A percentile compares a stretch with the other conserved stretches of the same genome.
Evolutionary conservation across 129 eudicot genomes (phyloP).

Genomic region (Sambucus nigra): DNA sequence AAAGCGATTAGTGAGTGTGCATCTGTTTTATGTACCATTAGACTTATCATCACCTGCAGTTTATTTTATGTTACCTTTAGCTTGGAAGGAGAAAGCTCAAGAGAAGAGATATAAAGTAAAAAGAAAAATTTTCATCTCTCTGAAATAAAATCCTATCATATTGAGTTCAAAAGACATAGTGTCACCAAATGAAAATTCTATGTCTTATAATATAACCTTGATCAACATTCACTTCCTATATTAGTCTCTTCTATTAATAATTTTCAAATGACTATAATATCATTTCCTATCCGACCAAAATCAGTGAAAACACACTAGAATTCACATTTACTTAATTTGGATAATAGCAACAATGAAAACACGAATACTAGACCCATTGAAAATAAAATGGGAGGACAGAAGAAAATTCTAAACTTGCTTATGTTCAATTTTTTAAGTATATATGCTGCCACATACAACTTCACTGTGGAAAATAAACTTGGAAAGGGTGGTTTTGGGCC

Average conservation of each 20-base stretch:
- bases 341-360: background rate
- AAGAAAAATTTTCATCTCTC: background rate
- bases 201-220: background rate
- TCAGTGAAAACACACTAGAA: background rate
- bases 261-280: background rate
- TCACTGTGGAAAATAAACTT: background rate
- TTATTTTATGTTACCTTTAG: background rate
- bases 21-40: background rate
- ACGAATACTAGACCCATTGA: background rate
- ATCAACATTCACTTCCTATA: background rate
- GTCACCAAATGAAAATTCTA: no score
- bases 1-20: no score
- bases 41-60: background rate
- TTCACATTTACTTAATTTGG: background rate
- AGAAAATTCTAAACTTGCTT: background rate
- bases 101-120: background rate
- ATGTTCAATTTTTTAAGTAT: slow-evolving; percentile 1
- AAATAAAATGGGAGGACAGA: background rate
- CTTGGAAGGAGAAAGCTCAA: background rate
- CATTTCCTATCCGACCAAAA: background rate
- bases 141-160: no score
- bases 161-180: no score
- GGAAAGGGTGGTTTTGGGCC: slow-evolving; percentile 3
- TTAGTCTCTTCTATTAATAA: background rate
- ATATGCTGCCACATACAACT: background rate